Base-by-base conservation (phyloP, 305 asterid genomes). In the Caryopteris hybrid region DNA sequence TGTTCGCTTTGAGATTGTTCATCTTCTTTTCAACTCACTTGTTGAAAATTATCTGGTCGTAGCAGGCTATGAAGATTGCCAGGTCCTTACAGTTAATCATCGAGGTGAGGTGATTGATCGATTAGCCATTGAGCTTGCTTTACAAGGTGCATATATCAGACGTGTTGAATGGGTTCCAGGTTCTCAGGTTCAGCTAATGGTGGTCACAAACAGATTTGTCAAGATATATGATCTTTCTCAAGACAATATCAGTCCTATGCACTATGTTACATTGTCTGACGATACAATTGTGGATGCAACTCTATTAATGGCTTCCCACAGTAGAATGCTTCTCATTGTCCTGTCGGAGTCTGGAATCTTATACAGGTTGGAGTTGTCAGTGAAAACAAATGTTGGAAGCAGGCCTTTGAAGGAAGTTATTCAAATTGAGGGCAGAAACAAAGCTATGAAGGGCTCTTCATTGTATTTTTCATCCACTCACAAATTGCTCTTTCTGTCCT, bases 41-140 rank as follows among this genome's bases (percentile, higher is more conserved):
- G 92, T 87, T 12, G 98, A 92, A 80, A 95, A 80, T 81, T 89
- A 95, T 85, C 86, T 95, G 65, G 97, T 90, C 69, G 99, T 95
- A 63, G 96, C 97, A 62, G 99, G 99, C 77, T 92, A 92, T 79
- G 99, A 90, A 85, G 99, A 92, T 79, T 95, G 99, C 84, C 99
- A 88, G 80, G 95, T 95, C 65, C 98, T 95, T 66, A 89, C 99
- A 1, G 82, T 95, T 58, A 92, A 88, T 75, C 97, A 92, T 78
- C 92, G 98, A 61, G 99, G 99, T 70, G 99, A 95, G 76, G 98
- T 95, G 81, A 81, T 88, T 65, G 99, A 95, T 76, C 95, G 99
- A 70, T 79, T 95, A 67, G 92, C 99, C 39, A 84, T 95, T 78
- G 99, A 95, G 80, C 97, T 95, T 74, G 92, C 98, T 79, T 84